Conservation (phyloP, 1,139 yeast species). For the Candida glucosophila region DNA sequence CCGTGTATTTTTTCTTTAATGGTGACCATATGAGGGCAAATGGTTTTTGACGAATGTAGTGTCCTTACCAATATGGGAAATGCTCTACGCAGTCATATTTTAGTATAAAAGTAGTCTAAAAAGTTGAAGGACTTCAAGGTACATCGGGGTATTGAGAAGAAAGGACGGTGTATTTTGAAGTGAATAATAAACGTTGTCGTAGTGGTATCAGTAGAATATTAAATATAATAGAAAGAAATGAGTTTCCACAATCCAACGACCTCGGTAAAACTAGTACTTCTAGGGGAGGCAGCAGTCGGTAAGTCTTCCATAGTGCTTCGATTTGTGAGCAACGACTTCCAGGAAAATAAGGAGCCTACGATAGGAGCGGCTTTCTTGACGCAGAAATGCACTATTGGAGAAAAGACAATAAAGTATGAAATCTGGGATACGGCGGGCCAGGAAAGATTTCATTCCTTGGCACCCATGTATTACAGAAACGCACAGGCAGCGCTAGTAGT, state of each 20-base stretch:
- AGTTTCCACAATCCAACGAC: conserved; percentile 44
- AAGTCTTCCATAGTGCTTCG: conserved; percentile 88
- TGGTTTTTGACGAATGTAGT: too few species aligned
- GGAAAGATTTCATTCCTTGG: conserved; percentile 91
- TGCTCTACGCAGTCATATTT: too few species aligned
- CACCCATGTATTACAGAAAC: conserved; percentile 96
- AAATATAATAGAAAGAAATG: conserved; percentile 14
- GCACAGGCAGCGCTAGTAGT: conserved; percentile 98
- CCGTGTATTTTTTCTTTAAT: too few species aligned
- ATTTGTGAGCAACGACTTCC: conserved; percentile 92
- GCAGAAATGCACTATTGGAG: conserved; percentile 87
- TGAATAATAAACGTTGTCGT: too few species aligned
- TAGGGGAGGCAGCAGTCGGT: conserved; percentile 98
- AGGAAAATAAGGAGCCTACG: conserved; percentile 94
- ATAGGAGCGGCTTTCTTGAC: conserved; percentile 97
- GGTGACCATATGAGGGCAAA: too few species aligned
- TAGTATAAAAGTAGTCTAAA: too few species aligned
- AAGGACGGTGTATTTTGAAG: too few species aligned
- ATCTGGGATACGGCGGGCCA: conserved; percentile 99
- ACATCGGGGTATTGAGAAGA: too few species aligned
- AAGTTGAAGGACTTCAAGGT: too few species aligned
- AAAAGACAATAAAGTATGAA: conserved; percentile 86
- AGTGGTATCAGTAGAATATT: too few species aligned
- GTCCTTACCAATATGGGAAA: too few species aligned
- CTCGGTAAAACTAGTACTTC: conserved; percentile 77